Percentiles rank a stretch among this genome's conserved stretches.
phyloP scores from a whole-genome alignment of 192 early-diverging fungal species.

The Backusella circina region DNA sequence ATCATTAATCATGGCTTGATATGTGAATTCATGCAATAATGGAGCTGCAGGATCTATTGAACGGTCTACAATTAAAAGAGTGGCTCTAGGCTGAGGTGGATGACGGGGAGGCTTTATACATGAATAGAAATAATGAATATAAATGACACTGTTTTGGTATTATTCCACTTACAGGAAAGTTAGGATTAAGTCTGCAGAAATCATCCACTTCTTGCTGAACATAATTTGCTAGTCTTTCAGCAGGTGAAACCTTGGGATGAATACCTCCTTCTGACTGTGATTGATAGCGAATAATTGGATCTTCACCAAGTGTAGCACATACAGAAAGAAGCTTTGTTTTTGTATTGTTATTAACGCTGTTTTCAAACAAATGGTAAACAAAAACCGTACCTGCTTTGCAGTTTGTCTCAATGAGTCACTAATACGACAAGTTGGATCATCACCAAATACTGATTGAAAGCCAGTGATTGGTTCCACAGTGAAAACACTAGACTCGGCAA shows the following conservation, averaged over 20 bases:
- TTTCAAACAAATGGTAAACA: background rate
- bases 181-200: constrained; percentile 59
- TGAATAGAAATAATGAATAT: too few relatives aligned
- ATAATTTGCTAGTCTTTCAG: constrained; percentile 71
- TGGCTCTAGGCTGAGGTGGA: constrained; percentile 57
- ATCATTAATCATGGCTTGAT: constrained; percentile 98
- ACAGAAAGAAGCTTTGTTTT: constrained; percentile 75
- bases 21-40: constrained; percentile 97
- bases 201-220: constrained; percentile 85
- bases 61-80: constrained; percentile 88
- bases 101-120: constrained; percentile 34
- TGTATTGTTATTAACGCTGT: background rate
- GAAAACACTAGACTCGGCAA: constrained; percentile 44
- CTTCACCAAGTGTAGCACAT: constrained; percentile 83
- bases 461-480: constrained; percentile 65
- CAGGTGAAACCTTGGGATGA: constrained; percentile 25
- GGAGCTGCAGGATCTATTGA: constrained; percentile 87
- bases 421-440: constrained; percentile 33
- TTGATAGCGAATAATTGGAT: constrained; percentile 91
- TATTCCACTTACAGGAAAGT: constrained; percentile 51
- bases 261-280: constrained; percentile 61
- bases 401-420: background rate
- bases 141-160: too few relatives aligned
- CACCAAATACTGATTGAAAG: constrained; percentile 63
- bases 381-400: constrained; percentile 9